Conservation (phyloP, 208 protist species). For the Leishmania arabica region DNA sequence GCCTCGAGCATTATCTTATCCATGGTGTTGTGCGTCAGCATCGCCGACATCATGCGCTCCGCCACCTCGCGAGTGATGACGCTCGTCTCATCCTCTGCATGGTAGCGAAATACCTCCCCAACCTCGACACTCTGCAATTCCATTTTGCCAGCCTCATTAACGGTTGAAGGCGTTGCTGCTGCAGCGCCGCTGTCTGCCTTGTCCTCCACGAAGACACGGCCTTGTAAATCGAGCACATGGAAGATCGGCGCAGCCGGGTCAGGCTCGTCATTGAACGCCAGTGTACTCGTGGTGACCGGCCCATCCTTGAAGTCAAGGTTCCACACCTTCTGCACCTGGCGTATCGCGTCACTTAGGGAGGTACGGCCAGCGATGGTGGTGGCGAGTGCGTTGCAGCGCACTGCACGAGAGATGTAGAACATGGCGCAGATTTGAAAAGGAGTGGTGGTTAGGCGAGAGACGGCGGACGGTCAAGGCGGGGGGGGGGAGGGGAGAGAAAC, state of each 20-base stretch:
- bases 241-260: slow-evolving; percentile 52
- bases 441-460: background rate
- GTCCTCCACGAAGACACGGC: slow-evolving; percentile 30
- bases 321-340: slow-evolving; percentile 58
- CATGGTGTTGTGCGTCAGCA: slow-evolving; percentile 93
- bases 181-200: background rate
- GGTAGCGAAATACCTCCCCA: slow-evolving; percentile 33
- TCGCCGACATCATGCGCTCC: slow-evolving; percentile 90
- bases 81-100: slow-evolving; percentile 22
- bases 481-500: background rate
- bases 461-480: background rate
- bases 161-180: background rate
- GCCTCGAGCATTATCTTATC: slow-evolving; percentile 94
- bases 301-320: slow-evolving; percentile 62
- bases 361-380: slow-evolving; percentile 19
- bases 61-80: slow-evolving; percentile 34
- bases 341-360: slow-evolving; percentile 43
- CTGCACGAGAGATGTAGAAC: slow-evolving; percentile 18
- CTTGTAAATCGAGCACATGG: slow-evolving; percentile 67
- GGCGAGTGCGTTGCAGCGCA: slow-evolving; percentile 30
- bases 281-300: slow-evolving; percentile 45
- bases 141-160: background rate
- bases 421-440: background rate
- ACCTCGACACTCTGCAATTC: slow-evolving; percentile 14
- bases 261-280: slow-evolving; percentile 49